phyloP scores from a whole-genome alignment of 768 basidiomycete species.

The Boletus coccyginus region DNA sequence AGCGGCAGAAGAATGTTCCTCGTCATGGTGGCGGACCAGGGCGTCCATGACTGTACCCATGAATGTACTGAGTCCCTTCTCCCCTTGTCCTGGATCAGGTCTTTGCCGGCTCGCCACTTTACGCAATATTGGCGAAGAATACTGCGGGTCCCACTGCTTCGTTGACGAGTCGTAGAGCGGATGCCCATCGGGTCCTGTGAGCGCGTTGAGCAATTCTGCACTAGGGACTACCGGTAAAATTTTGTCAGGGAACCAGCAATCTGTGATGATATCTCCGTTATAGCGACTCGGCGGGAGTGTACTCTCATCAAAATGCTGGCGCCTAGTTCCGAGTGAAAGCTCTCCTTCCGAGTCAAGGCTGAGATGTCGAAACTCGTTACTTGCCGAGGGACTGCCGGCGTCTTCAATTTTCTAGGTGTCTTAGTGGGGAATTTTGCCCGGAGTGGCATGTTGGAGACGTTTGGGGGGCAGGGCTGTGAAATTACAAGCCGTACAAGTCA shows the following conservation, averaged over 20 bases:
- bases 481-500: no score
- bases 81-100: background rate
- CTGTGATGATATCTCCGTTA: background rate
- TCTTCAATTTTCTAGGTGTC: background rate
- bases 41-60: background rate
- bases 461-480: no score
- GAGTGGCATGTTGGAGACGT: no score
- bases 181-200: background rate
- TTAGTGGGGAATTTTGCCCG: background rate
- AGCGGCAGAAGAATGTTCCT: no score
- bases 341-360: no score
- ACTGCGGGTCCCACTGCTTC: background rate
- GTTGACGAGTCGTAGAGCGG: background rate
- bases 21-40: background rate
- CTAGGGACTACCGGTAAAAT: background rate
- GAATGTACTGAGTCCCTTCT: background rate
- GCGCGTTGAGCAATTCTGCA: background rate
- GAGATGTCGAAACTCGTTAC: background rate
- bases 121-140: background rate
- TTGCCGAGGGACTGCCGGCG: background rate
- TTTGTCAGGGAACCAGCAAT: background rate
- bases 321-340: background rate
- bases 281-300: background rate
- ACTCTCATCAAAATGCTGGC: background rate
- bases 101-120: background rate